These are phyloP conservation scores for Penicillium occitanis DNA, from an alignment of 2,329 filamentous ascomycete genomes.

Conservation along the genomic window DNA sequence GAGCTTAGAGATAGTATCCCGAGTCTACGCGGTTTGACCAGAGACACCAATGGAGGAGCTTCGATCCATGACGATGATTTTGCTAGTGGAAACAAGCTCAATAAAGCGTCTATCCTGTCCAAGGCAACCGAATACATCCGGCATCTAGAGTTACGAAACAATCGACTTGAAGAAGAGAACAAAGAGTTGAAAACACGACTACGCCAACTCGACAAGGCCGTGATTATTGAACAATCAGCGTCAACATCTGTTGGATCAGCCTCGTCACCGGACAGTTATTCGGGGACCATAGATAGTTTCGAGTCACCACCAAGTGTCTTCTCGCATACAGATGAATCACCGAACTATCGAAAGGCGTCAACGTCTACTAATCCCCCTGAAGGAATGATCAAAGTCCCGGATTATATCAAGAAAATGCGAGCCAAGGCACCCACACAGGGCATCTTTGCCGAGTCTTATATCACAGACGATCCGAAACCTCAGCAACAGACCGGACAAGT, in stretches of 20 bases:
- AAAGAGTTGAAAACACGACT: slow-evolving; percentile 73
- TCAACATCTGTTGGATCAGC: slow-evolving; percentile 37
- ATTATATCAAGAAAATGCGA: slow-evolving; percentile 45
- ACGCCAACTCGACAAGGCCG: slow-evolving; percentile 70
- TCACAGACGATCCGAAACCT: slow-evolving; percentile 31
- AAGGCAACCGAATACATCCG: slow-evolving; percentile 97
- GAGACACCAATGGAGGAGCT: slow-evolving; percentile 45
- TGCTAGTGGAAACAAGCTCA: slow-evolving; percentile 85
- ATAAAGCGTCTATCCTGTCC: slow-evolving; percentile 94
- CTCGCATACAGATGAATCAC: slow-evolving; percentile 39
- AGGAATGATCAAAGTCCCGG: slow-evolving; percentile 46
- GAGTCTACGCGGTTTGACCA: slow-evolving; percentile 79
- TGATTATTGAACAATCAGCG: slow-evolving; percentile 43
- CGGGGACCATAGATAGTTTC: slow-evolving; percentile 36
- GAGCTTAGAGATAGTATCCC: slow-evolving; percentile 89
- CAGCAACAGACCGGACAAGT: slow-evolving; percentile 41
- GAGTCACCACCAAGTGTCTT: slow-evolving; percentile 44
- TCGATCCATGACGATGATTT: slow-evolving; percentile 74
- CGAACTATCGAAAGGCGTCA: slow-evolving; percentile 33
- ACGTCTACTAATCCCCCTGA: slow-evolving; percentile 39
- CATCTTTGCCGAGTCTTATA: slow-evolving; percentile 42
- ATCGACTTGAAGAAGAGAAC: slow-evolving; percentile 78
- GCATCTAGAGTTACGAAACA: slow-evolving; percentile 88
- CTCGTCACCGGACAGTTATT: slow-evolving; percentile 44
- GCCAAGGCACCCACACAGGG: slow-evolving; percentile 35